Evolutionary conservation across 192 early-diverging fungal genomes (phyloP).

Genomic region (Phycomyces blakesleeanus): DNA sequence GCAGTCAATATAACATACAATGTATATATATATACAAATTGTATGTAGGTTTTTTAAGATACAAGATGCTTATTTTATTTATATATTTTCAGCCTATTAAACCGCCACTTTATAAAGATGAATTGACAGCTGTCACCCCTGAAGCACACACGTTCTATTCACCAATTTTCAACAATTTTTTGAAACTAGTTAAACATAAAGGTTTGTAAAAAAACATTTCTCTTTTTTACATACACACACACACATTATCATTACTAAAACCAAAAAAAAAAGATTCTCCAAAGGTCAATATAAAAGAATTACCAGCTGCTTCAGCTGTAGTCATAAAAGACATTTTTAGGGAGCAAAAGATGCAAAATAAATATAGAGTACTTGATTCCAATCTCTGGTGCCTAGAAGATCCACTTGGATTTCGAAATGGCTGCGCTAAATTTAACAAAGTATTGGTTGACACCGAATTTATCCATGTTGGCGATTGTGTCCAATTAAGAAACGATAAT

Average conservation of each 20-base stretch:
- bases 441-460: constrained; percentile 2
- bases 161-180: not conserved
- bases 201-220: not conserved
- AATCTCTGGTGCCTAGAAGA: not conserved
- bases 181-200: not conserved
- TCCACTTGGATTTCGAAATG: not conserved
- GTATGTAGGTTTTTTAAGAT: not conserved
- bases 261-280: too few species aligned
- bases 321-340: too few species aligned
- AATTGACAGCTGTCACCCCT: not conserved
- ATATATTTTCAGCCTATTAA: too few species aligned
- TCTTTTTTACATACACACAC: too few species aligned
- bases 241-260: too few species aligned
- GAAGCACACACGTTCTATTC: not conserved
- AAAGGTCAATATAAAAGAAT: too few species aligned
- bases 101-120: not conserved
- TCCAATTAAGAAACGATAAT: not conserved
- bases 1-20: not conserved
- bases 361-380: not conserved
- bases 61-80: not conserved
- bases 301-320: too few species aligned
- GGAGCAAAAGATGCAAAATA: not conserved
- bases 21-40: not conserved
- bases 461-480: constrained; percentile 5
- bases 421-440: not conserved